These are phyloP conservation scores for Sugiyamaella marilandica DNA, from an alignment of 805 yeast species.

Conservation along the genomic window DNA sequence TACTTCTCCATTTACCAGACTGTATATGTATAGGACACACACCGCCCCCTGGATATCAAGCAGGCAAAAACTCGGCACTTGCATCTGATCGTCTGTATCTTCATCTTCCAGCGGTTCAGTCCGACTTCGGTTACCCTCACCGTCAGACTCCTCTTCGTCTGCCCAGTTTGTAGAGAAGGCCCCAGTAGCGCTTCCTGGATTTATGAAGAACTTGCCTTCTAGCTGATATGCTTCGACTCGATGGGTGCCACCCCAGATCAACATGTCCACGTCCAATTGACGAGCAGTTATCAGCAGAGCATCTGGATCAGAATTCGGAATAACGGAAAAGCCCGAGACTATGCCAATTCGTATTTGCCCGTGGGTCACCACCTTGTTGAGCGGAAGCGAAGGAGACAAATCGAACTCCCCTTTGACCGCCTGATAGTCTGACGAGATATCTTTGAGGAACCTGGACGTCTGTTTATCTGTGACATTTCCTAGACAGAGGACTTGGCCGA, in stretches of 20 bases:
- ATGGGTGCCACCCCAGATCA: slow-evolving; percentile 92
- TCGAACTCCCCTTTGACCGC: slow-evolving; percentile 84
- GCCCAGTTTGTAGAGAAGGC: slow-evolving; percentile 64
- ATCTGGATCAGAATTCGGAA: slow-evolving; percentile 85
- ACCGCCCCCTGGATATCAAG: slow-evolving; percentile 76
- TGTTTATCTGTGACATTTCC: slow-evolving; percentile 73
- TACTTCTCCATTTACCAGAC: slow-evolving; percentile 72
- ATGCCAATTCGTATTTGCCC: slow-evolving; percentile 79
- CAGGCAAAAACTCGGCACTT: slow-evolving; percentile 75
- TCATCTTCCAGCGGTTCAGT: neutral
- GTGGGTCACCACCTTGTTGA: slow-evolving; percentile 57
- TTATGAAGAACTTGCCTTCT: slow-evolving; percentile 90
- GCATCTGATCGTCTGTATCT: slow-evolving; percentile 8
- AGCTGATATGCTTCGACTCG: slow-evolving; percentile 88
- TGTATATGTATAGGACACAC: slow-evolving; percentile 81
- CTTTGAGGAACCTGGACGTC: slow-evolving; percentile 59
- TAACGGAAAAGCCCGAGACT: slow-evolving; percentile 74
- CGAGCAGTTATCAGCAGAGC: slow-evolving; percentile 78
- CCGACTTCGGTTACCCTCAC: neutral
- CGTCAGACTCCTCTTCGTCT: slow-evolving; percentile 22
- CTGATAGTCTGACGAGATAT: slow-evolving; percentile 66
- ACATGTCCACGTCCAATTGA: slow-evolving; percentile 84
- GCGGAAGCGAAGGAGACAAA: slow-evolving; percentile 48
- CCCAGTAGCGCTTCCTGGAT: slow-evolving; percentile 96
- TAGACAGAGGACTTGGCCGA: slow-evolving; percentile 75